Conservation (phyloP, 2,329 filamentous ascomycete species). For the Talaromyces marneffei region DNA sequence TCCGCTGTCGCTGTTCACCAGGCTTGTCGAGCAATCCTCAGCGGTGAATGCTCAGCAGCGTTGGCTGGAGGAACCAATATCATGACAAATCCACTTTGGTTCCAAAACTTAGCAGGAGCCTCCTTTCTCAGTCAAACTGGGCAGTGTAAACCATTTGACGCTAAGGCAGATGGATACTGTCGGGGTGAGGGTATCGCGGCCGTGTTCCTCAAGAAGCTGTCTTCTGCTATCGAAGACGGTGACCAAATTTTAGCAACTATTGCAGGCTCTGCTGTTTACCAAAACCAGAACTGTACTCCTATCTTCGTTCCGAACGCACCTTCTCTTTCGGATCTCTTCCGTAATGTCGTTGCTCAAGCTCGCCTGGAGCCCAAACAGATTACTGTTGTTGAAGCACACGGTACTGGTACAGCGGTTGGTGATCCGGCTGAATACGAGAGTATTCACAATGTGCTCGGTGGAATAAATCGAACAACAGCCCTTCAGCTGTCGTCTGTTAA, state of each 20-base stretch:
- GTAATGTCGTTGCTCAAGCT: conserved; percentile 26
- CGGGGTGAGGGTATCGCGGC: conserved; percentile 47
- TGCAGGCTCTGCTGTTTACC: conserved; percentile 25
- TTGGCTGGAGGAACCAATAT: conserved; percentile 22
- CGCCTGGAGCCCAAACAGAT: conserved; percentile 31
- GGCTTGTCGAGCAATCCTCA: conserved; percentile 27
- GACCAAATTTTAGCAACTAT: conserved; percentile 37
- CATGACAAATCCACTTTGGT: conserved; percentile 26
- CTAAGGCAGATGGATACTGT: conserved; percentile 44
- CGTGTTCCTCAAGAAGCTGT: conserved; percentile 47
- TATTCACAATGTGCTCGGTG: conserved; percentile 10
- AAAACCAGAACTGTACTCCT: conserved; percentile 24
- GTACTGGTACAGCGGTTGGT: conserved; percentile 26
- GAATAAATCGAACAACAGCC: conserved; percentile 6
- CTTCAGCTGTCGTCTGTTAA: conserved; percentile 21
- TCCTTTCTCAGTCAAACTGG: conserved; percentile 51
- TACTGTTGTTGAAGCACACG: conserved; percentile 31
- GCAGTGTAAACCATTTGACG: conserved; percentile 46
- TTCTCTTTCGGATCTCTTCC: conserved; percentile 36
- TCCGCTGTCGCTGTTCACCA: conserved; percentile 34
- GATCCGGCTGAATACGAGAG: conserved; percentile 19
- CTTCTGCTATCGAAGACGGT: conserved; percentile 40
- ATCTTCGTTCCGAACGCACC: conserved; percentile 26
- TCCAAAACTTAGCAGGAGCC: conserved; percentile 28
- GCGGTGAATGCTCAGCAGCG: conserved; percentile 24